Conservation (phyloP, 108 stramenopile species). For the Cyclotella sp. region DNA sequence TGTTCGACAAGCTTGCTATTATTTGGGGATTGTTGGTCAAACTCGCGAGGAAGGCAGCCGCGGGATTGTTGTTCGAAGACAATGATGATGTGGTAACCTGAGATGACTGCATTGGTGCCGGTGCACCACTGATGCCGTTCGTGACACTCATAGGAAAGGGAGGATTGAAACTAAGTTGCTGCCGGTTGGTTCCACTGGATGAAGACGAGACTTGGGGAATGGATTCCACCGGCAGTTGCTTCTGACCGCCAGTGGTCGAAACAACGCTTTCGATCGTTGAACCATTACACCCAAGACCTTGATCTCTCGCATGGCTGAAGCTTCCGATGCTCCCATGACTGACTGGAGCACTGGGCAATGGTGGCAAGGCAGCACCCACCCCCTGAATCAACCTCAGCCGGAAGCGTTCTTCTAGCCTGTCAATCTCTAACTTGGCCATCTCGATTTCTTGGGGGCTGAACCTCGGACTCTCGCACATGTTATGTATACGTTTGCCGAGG, state of each 20-base stretch:
- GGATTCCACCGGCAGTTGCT: neutral
- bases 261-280: neutral
- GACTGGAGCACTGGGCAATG: neutral
- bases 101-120: too few species aligned
- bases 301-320: neutral
- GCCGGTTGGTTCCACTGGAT: neutral
- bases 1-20: neutral
- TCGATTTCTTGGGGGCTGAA: conserved; percentile 64
- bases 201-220: neutral
- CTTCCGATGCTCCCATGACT: neutral
- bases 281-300: neutral
- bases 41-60: neutral
- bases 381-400: conserved; percentile 68
- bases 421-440: conserved; percentile 68
- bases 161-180: neutral
- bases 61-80: conserved; percentile 1
- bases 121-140: neutral
- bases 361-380: conserved; percentile 18
- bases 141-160: neutral
- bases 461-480: conserved; percentile 66
- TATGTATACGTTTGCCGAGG: conserved; percentile 85
- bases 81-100: neutral
- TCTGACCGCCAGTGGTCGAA: neutral
- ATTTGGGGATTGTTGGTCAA: neutral
- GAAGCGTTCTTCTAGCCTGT: conserved; percentile 69